phyloP scores from a whole-genome alignment of 768 basidiomycete species.

The Panaeolus cyanescens region DNA sequence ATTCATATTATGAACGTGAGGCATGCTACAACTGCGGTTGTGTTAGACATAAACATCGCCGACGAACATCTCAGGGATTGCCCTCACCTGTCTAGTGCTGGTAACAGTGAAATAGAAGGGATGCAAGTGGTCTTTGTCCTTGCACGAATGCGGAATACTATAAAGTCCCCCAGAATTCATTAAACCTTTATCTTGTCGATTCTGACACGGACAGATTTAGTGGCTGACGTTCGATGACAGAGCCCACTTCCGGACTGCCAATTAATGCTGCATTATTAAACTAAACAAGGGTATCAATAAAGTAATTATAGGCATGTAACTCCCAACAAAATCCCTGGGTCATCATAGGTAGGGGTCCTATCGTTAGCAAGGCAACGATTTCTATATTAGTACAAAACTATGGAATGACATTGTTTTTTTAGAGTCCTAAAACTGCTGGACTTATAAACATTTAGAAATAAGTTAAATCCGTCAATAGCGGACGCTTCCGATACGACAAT shows the following conservation, averaged over 20 bases:
- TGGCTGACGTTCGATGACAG: neutral
- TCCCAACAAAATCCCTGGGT: neutral
- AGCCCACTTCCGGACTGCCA: neutral
- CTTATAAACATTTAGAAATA: slow-evolving; percentile 23
- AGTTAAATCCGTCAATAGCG: no score
- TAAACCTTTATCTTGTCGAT: neutral
- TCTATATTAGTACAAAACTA: slow-evolving; percentile 1
- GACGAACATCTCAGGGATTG: neutral
- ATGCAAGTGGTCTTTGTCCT: neutral
- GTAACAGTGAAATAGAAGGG: neutral
- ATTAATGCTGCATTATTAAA: slow-evolving; percentile 1
- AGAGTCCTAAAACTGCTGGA: neutral
- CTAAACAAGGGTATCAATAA: neutral
- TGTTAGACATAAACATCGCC: neutral
- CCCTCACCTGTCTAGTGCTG: neutral
- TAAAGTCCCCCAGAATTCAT: neutral
- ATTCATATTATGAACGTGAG: neutral
- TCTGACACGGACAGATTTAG: neutral
- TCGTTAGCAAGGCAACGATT: slow-evolving; percentile 1
- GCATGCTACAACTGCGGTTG: neutral
- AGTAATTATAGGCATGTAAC: slow-evolving; percentile 1
- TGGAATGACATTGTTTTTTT: no score
- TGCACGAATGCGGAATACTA: neutral
- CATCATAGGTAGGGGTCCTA: neutral
- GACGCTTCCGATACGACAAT: neutral